Evolutionary conservation across 306 rosid species (phyloP), one percentile per base, ranked within the genome.

Genomic region (Inga laurina): DNA sequence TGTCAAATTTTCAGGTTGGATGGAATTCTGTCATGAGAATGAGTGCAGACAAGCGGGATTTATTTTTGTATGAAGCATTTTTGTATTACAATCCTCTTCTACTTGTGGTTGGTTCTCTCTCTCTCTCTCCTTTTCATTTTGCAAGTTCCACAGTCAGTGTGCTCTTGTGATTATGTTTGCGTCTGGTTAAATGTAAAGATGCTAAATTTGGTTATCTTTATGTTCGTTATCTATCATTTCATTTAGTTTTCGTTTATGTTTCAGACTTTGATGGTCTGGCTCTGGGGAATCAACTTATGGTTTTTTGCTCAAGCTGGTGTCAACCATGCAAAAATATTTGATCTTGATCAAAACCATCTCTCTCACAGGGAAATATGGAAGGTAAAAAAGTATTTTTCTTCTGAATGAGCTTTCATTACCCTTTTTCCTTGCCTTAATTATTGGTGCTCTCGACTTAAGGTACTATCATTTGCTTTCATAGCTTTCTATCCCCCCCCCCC

Each of bases 21-120:
- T 97, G 99, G 98, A 94, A 91, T 85, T 94, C 99, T 75, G 99
- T 97, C 48, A 97, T 97, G 99, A 89, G 97, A 88, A 97, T 97
- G 99, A 94, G 99, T 82, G 97, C 79, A 52, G 97, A 97, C 90
- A 84, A 92, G 86, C 92, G 94, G 79, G 97, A 91, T 83, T 88
- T 97, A 73, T 97, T 97, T 88, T 85, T 97, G 57, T 97, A 97
- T 0, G 99, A 97, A 85, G 98, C 99, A 78, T 97, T 97, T 94
- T 91, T 97, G 88, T 97, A 97, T 85, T 97, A 94, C 76, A 97
- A 97, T 84, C 98, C 98, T 86, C 97, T 92, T 83, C 99, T 97
- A 80, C 95, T 97, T 39, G 88, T 88, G 93, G 99, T 96, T 75
- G 90, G 97, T 89, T 86, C 48, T 88, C 74, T 39, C 68, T 83